These are phyloP conservation scores for Pichia eremophila DNA, from an alignment of 805 yeast species.

Conservation along the genomic window DNA sequence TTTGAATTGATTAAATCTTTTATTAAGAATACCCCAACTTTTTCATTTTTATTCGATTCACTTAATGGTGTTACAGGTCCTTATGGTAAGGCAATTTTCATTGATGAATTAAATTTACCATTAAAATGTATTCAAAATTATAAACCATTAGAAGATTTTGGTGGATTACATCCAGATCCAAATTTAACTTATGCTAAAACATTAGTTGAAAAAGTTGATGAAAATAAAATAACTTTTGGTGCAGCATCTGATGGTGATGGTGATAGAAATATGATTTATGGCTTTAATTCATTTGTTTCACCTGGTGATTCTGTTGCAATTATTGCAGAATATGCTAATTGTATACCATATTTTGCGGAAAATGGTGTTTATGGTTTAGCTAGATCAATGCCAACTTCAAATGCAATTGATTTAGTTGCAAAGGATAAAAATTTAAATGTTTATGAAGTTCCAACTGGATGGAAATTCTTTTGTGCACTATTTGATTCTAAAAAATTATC, in stretches of 20 bases:
- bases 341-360: constrained; percentile 83
- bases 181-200: constrained; percentile 89
- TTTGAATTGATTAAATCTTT: constrained; percentile 71
- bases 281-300: constrained; percentile 87
- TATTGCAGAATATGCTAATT: constrained; percentile 83
- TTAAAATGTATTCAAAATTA: constrained; percentile 65
- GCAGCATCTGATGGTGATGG: constrained; percentile 99
- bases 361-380: constrained; percentile 90
- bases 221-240: constrained; percentile 77
- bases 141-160: constrained; percentile 79
- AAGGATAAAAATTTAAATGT: constrained; percentile 58
- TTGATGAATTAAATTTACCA: constrained; percentile 77
- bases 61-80: constrained; percentile 97
- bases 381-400: constrained; percentile 95
- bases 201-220: constrained; percentile 79
- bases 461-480: constrained; percentile 96
- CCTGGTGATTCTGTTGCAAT: constrained; percentile 99
- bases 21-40: constrained; percentile 44
- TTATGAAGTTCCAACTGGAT: constrained; percentile 97
- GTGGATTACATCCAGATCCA: constrained; percentile 98
- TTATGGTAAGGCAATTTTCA: constrained; percentile 76
- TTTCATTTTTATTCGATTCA: constrained; percentile 78
- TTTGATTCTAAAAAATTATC: constrained; percentile 90
- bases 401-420: constrained; percentile 89
- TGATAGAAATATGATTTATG: constrained; percentile 97